Evolutionary conservation across 129 eudicot species (phyloP), one percentile per base, ranked within the genome.

Genomic region (Pseudognaphalium luteoalbum): DNA sequence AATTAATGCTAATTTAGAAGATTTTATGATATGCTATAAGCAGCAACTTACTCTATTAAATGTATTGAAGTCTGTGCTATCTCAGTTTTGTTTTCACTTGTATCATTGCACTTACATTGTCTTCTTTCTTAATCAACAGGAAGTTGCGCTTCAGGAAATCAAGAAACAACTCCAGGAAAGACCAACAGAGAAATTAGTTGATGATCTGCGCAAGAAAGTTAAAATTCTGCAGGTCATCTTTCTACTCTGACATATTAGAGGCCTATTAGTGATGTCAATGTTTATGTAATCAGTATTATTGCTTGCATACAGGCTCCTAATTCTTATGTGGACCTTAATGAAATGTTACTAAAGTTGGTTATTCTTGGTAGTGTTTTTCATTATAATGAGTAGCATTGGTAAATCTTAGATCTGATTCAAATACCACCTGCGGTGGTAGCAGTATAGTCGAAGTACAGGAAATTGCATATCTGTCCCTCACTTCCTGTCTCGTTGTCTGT

Each of bases 181-280:
- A 79, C 99, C 99, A 57, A 95, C 96, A 7, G 86, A 80, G 56
- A 95, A 95, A 70, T 71, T 91, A 76, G 94, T 95, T 19, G 96
- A 95, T 7, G 97, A 95, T 80, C 85, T 95, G 73, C 96, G 97
- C 59, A 95, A 95, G 83, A 95, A 95, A 83, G 91, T 95, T 19
- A 87, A 95, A 81, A 95, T 95, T 54, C 79, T 95, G 87, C 99
- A 95, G 99, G 99, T 91, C 68, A 41, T 71, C 28, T 33, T 57
- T 72, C 51, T 69, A 60, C 51, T 60, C 67, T 81, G 29, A 78
- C 41, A 25, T 34, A 34, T 20, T 73, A 32, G 12, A 74, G 25
- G 32, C 52, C 61, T 78, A 22, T 57, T 30, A 71, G 32, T 74
- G 32, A 64, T 75, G 5, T 7, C 72, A 62, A 32, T 74, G 14